phyloP scores from a whole-genome alignment of 768 basidiomycete genomes.

The Termitomyces sp. region DNA sequence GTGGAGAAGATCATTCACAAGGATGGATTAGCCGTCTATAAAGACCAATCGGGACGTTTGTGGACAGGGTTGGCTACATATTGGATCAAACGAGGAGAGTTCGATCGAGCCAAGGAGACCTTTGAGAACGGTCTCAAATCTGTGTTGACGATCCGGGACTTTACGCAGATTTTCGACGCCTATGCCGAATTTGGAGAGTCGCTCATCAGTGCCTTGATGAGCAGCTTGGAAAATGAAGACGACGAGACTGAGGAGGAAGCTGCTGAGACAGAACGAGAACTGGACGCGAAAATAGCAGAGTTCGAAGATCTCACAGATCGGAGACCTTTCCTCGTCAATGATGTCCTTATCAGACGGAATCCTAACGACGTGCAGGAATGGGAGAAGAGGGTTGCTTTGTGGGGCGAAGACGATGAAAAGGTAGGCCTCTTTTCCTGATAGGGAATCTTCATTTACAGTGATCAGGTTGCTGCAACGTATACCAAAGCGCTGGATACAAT shows the following conservation, averaged over 20 bases:
- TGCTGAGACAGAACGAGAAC: constrained; percentile 74
- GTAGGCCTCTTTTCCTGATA: constrained; percentile 33
- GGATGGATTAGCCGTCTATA: constrained; percentile 87
- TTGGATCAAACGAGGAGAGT: constrained; percentile 97
- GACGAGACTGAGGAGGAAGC: constrained; percentile 65
- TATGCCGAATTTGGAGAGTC: constrained; percentile 94
- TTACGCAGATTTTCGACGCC: constrained; percentile 96
- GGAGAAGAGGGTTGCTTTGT: constrained; percentile 95
- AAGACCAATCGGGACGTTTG: constrained; percentile 93
- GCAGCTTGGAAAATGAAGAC: constrained; percentile 70
- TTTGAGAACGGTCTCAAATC: constrained; percentile 84
- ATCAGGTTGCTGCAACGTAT: constrained; percentile 89
- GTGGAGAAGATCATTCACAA: constrained; percentile 81
- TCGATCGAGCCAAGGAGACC: constrained; percentile 81
- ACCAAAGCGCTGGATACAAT: constrained; percentile 85
- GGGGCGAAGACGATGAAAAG: constrained; percentile 92
- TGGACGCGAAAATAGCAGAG: constrained; percentile 86
- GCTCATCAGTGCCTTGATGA: constrained; percentile 88
- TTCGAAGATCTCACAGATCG: constrained; percentile 95
- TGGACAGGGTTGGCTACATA: constrained; percentile 98
- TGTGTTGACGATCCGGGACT: constrained; percentile 93
- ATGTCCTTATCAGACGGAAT: constrained; percentile 89
- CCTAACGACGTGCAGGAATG: constrained; percentile 98
- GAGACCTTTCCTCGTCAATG: constrained; percentile 93
- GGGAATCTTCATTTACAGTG: not conserved